Evolutionary conservation across 2,329 filamentous ascomycete species (phyloP).

Genomic region (Fusarium foetens): DNA sequence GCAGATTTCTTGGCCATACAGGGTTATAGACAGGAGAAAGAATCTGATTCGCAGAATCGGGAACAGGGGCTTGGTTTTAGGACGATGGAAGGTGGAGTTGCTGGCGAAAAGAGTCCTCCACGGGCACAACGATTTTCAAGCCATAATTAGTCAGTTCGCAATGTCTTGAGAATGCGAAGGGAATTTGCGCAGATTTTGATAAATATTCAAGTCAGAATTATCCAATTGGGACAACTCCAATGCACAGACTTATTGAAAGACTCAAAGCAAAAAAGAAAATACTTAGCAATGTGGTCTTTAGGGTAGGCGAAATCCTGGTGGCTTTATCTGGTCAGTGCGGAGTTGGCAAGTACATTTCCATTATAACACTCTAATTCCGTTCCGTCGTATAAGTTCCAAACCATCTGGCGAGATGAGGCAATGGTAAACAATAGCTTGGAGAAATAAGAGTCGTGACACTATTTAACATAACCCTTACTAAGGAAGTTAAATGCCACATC

Average conservation of each 20-base stretch:
- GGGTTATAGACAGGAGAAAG: not conserved
- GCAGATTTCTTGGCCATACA: not conserved
- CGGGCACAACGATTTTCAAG: not conserved
- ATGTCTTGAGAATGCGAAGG: rapidly evolving
- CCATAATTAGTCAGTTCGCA: not conserved
- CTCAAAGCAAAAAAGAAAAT: too few relatives aligned
- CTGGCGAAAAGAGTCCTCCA: too few relatives aligned
- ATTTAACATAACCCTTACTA: too few relatives aligned
- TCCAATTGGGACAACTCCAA: too few relatives aligned
- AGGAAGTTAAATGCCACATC: too few relatives aligned
- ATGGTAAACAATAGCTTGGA: too few relatives aligned
- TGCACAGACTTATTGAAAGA: rapidly evolving
- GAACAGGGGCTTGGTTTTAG: rapidly evolving
- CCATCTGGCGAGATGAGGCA: rapidly evolving
- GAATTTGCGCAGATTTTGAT: rapidly evolving
- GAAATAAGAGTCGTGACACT: too few relatives aligned
- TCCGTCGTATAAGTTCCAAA: rapidly evolving
- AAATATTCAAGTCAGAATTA: rapidly evolving
- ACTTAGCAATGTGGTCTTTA: too few relatives aligned
- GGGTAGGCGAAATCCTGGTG: too few relatives aligned
- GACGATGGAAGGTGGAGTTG: too few relatives aligned
- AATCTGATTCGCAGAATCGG: not conserved
- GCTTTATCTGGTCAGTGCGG: rapidly evolving
- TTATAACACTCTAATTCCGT: too few relatives aligned
- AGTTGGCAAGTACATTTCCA: rapidly evolving